Conservation (phyloP, 1,284 basidiomycete genomes). For the Trichosporon asahii region DNA sequence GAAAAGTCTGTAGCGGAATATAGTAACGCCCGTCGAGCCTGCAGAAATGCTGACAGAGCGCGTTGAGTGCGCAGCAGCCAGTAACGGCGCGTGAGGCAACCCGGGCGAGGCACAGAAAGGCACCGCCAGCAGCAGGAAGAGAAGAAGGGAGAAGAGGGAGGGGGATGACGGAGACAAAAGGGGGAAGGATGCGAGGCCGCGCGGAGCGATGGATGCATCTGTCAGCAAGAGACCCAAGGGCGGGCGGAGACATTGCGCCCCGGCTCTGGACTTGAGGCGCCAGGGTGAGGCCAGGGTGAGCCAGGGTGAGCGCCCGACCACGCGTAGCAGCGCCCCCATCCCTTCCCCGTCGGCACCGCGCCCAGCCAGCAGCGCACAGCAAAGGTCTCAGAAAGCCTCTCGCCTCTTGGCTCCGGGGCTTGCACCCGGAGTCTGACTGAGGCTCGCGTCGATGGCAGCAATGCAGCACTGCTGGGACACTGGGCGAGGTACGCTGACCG, state of each 20-base stretch:
- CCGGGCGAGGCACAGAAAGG: not conserved
- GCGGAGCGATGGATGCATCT: not conserved
- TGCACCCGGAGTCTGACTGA: not conserved
- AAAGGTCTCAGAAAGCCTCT: not conserved
- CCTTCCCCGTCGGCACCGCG: not conserved
- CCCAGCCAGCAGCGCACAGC: too few species aligned
- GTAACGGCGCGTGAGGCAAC: not conserved
- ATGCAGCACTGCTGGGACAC: not conserved
- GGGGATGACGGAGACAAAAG: not conserved
- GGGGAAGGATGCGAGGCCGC: not conserved
- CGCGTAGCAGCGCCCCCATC: not conserved
- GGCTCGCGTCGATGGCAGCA: not conserved
- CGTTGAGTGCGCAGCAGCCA: not conserved
- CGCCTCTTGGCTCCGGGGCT: not conserved
- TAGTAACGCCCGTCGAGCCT: too few species aligned
- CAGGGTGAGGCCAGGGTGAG: not conserved
- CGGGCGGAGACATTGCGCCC: not conserved
- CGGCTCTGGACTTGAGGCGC: not conserved
- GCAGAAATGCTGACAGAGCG: not conserved
- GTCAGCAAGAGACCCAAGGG: not conserved
- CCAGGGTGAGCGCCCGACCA: not conserved
- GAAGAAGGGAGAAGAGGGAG: too few species aligned
- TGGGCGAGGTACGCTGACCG: not conserved
- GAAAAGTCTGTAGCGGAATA: too few species aligned
- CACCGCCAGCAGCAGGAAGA: not conserved